A percentile compares a stretch with the other conserved stretches of the same genome.
Evolutionary conservation across 2,329 filamentous ascomycete genomes (phyloP).

Genomic region (Botrytis hyacinthi): DNA sequence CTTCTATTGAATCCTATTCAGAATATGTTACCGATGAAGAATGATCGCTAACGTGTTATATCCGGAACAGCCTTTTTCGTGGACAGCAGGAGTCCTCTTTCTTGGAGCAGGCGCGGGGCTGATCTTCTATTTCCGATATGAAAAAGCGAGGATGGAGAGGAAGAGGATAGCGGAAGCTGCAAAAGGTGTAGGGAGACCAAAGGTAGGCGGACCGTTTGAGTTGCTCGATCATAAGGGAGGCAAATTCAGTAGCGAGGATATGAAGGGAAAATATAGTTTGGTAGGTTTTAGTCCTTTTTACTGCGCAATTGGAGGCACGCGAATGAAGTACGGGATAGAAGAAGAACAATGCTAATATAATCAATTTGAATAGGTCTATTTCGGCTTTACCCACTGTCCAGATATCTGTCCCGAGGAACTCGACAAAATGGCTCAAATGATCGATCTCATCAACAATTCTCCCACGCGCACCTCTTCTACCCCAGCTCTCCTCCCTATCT

Average conservation of each 20-base stretch:
- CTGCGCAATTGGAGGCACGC: no score
- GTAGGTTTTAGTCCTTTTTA: conserved; percentile 47
- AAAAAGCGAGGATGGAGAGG: conserved; percentile 88
- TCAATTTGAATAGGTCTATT: conserved; percentile 69
- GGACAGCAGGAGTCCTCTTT: conserved; percentile 86
- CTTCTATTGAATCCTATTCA: background rate
- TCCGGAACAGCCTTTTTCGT: conserved; percentile 74
- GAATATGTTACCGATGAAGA: no score
- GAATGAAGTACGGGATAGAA: no score
- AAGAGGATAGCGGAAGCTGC: conserved; percentile 86
- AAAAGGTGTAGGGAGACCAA: conserved; percentile 89
- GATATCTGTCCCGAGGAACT: conserved; percentile 99
- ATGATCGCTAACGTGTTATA: background rate
- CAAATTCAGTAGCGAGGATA: conserved; percentile 71
- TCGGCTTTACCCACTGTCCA: conserved; percentile 96
- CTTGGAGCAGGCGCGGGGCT: conserved; percentile 73
- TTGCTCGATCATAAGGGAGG: conserved; percentile 80
- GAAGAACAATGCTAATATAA: background rate
- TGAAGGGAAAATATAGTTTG: conserved; percentile 83
- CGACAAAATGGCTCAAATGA: conserved; percentile 98
- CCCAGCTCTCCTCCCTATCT: conserved; percentile 63
- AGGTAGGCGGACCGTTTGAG: conserved; percentile 85
- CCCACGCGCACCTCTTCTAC: conserved; percentile 39
- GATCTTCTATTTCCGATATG: conserved; percentile 86
- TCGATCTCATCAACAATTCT: conserved; percentile 63